Evolutionary conservation across 164 flowering plant species (phyloP), one percentile per base, ranked within the genome.

Genomic region (Akebia trifoliata): DNA sequence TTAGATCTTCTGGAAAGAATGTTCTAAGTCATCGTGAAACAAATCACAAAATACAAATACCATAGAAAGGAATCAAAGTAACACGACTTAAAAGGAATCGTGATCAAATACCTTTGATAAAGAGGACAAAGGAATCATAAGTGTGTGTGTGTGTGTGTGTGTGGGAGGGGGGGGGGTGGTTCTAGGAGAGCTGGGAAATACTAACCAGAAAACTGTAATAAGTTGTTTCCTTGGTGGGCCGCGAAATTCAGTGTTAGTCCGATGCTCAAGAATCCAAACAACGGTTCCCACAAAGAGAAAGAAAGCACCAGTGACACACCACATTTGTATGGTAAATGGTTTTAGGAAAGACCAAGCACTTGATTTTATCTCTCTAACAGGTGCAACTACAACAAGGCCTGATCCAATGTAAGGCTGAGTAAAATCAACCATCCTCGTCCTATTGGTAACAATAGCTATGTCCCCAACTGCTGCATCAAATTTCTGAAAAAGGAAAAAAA

Each of bases 381-480:
- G 80, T 68, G 81, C 86, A 58, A 92, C 95, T 15, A 92, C 70
- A 29, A 89, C 81, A 42, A 92, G 87, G 44, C 98, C 98, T 9
- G 98, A 86, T 63, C 77, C 91, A 71, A 78, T 71, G 69, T 22
- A 92, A 52, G 98, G 98, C 68, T 92, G 98, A 2, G 98, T 88
- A 55, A 89, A 92, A 63, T 92, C 98, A 54, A 85, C 96, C 56
- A 85, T 72, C 61, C 69, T 80, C 40, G 95, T 89, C 67, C 98
- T 73, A 61, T 85, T 83, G 62, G 98, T 85, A 10, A 64, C 66
- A 59, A 92, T 89, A 4, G 96, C 80, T 17, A 92, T 56, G 59
- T 92, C 98, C 10, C 98, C 98, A 67, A 92, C 85, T 54, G 78
- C 95, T 42, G 95, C 96, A 87, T 92, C 98, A 70, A 49, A 81